A percentile compares a stretch with the other conserved stretches of the same genome.
Evolutionary conservation across 106 monocot genomes (phyloP).

Genomic region (Dendrobium catenatum): DNA sequence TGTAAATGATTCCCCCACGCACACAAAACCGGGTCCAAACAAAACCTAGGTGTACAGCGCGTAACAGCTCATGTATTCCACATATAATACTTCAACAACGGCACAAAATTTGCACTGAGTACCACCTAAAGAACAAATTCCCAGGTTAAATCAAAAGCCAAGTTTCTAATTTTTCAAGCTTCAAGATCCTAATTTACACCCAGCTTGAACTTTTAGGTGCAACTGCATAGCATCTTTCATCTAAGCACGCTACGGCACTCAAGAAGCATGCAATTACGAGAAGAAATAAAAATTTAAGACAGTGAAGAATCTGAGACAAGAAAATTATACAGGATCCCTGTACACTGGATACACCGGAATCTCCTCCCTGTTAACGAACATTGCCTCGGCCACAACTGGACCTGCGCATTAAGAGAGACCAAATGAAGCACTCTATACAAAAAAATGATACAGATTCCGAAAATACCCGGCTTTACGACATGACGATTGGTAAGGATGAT

Average conservation of each 20-base stretch:
- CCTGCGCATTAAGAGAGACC: slow-evolving; percentile 24
- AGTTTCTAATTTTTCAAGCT: background rate
- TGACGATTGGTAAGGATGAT: slow-evolving; percentile 93
- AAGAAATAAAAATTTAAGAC: background rate
- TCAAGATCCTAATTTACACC: background rate
- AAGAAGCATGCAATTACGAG: background rate
- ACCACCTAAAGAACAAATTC: no score
- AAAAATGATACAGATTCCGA: background rate
- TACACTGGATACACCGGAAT: slow-evolving; percentile 78
- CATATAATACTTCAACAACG: background rate
- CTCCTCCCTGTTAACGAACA: slow-evolving; percentile 94
- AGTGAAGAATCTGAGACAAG: background rate
- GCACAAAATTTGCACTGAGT: background rate
- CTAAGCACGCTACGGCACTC: background rate
- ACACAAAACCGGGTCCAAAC: no score
- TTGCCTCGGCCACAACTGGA: slow-evolving; percentile 92
- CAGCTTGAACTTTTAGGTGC: background rate
- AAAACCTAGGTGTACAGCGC: no score
- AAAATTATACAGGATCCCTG: slow-evolving; percentile 67
- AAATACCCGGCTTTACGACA: slow-evolving; percentile 82
- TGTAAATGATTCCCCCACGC: no score
- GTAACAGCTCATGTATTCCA: background rate
- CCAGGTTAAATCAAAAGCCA: no score
- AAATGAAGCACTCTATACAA: background rate
- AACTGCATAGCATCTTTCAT: background rate